These are phyloP conservation scores for Phytophthora sp. DNA, from an alignment of 352 stramenopile genomes.

Conservation along the genomic window DNA sequence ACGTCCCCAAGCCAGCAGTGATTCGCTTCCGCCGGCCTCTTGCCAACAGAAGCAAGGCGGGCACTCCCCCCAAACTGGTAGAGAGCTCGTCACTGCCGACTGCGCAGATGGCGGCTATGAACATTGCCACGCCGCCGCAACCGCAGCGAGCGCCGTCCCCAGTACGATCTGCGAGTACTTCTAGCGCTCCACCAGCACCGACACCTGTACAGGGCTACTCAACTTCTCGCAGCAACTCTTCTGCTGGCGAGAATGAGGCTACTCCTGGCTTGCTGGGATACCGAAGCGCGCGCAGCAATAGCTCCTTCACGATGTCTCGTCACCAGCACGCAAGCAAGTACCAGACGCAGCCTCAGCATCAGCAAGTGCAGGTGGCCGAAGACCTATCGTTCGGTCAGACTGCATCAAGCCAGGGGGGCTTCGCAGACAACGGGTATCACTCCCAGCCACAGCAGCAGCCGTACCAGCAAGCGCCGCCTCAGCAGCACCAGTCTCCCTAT, in stretches of 20 bases:
- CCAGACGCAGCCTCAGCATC: constrained; percentile 22
- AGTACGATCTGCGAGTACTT: background rate
- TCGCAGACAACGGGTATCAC: constrained; percentile 28
- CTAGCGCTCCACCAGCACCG: constrained; percentile 6
- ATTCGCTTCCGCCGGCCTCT: constrained; percentile 67
- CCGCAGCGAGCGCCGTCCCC: constrained; percentile 23
- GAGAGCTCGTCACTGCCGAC: constrained; percentile 24
- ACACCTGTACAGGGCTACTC: constrained; percentile 18
- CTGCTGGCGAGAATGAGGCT: constrained; percentile 24
- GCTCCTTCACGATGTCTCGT: constrained; percentile 21
- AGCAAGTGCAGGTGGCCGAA: constrained; percentile 22
- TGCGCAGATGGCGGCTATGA: constrained; percentile 31
- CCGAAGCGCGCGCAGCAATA: constrained; percentile 33
- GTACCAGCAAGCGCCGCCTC: constrained; percentile 12
- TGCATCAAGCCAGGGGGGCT: constrained; percentile 8
- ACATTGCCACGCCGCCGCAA: background rate
- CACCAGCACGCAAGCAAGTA: constrained; percentile 31
- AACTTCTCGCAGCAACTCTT: constrained; percentile 22
- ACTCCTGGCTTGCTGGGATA: constrained; percentile 34
- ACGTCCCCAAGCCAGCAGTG: constrained; percentile 80
- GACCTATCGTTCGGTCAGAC: constrained; percentile 35
- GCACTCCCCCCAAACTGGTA: constrained; percentile 1
- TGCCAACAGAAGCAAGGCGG: constrained; percentile 27
- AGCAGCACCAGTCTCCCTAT: constrained; percentile 20
- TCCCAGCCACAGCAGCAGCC: constrained; percentile 20